These are phyloP conservation scores for Adansonia digitata DNA, from an alignment of 345 rosid species.

Conservation along the genomic window DNA sequence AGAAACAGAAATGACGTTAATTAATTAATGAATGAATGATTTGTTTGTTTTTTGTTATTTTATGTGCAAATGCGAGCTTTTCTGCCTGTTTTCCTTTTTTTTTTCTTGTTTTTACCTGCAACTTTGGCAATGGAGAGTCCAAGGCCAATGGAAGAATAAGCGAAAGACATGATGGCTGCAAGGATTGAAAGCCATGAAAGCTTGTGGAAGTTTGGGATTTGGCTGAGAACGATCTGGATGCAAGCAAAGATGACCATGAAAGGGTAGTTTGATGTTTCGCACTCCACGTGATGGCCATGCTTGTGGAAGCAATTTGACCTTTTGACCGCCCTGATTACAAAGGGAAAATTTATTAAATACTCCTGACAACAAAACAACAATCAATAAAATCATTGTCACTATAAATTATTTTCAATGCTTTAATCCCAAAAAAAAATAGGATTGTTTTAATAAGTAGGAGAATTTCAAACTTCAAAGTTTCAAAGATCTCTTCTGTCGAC, in stretches of 20 bases:
- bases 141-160: constrained; percentile 74
- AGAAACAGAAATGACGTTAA: neutral
- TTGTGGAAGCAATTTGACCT: constrained; percentile 77
- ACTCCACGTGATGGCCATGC: constrained; percentile 50
- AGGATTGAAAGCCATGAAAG: constrained; percentile 85
- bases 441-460: neutral
- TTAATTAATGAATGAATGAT: too few relatives aligned
- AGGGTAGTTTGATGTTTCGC: constrained; percentile 50
- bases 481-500: neutral
- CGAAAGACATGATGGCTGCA: constrained; percentile 84
- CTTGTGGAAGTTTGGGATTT: constrained; percentile 78
- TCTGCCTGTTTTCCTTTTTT: too few relatives aligned
- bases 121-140: constrained; percentile 73
- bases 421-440: constrained; percentile 9
- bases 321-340: constrained; percentile 55
- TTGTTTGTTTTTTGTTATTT: neutral
- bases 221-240: constrained; percentile 73
- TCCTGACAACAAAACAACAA: neutral
- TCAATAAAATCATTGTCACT: neutral
- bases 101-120: too few relatives aligned
- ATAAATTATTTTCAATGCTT: neutral
- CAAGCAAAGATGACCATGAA: constrained; percentile 63
- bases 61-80: neutral
- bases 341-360: too few relatives aligned
- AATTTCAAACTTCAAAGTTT: constrained; percentile 3